A percentile compares a stretch with the other conserved stretches of the same genome.
Conservation (phyloP, 2,329 filamentous ascomycete species). For the Monosporascus sp. region DNA sequence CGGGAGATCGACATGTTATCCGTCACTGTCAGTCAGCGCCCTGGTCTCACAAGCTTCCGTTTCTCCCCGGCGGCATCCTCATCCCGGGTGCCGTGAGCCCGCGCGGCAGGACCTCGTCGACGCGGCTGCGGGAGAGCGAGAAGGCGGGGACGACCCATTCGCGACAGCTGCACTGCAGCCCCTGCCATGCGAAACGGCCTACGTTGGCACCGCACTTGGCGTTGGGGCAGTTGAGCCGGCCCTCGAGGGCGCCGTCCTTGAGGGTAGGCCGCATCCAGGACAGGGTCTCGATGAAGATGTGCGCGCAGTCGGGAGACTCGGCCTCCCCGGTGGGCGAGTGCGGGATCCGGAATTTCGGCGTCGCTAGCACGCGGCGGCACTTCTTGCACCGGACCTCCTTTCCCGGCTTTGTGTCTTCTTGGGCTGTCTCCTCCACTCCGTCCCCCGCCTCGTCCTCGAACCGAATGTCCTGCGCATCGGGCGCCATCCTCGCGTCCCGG, state of each 20-base stretch:
- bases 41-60: constrained; percentile 31
- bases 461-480: constrained; percentile 66
- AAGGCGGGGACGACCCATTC: constrained; percentile 90
- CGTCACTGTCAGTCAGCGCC: not conserved
- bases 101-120: constrained; percentile 59
- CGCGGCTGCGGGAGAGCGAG: constrained; percentile 72
- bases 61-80: constrained; percentile 46
- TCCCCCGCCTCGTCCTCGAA: constrained; percentile 69
- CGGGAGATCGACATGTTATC: not conserved
- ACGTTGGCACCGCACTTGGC: constrained; percentile 73
- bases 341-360: constrained; percentile 56
- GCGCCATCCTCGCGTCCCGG: constrained; percentile 70
- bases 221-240: constrained; percentile 78
- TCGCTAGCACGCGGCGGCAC: constrained; percentile 65
- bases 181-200: constrained; percentile 94
- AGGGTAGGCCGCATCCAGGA: constrained; percentile 91
- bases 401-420: constrained; percentile 21
- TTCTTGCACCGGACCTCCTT: constrained; percentile 80
- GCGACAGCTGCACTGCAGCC: constrained; percentile 85
- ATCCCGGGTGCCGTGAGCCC: constrained; percentile 39
- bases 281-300: constrained; percentile 86
- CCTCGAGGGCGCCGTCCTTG: constrained; percentile 74
- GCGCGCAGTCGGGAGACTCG: constrained; percentile 55
- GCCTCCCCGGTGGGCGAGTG: constrained; percentile 43
- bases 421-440: constrained; percentile 43